Evolutionary conservation across 2,329 filamentous ascomycete genomes (phyloP), one percentile per base, ranked within the genome.

Genomic region (Trichoderma sp.): DNA sequence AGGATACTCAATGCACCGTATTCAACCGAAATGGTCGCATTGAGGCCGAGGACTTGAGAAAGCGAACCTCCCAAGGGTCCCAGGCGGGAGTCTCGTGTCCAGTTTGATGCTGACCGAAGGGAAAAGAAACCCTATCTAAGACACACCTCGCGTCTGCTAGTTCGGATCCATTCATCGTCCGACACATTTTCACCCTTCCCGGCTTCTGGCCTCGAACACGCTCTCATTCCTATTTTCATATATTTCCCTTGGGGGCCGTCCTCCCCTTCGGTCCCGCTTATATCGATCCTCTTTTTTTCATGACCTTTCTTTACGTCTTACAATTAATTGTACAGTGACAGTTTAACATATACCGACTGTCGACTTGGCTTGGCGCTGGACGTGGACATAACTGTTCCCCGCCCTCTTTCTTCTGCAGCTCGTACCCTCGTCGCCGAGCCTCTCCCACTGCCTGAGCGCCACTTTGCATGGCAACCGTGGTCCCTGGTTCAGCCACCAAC

Each of bases 51-150:
- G 17, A 61, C 50, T 68, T 53, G 57, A 26, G 39, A 62, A 36
- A n/a, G 47, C 67, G 57, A 53, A 26, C 39, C 20, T 69, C 43
- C 55, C 67, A 39, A 53, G 28, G 50, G 39, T 39, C 39, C 39
- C 20, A 43, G 57, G 67, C 17, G 15, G 9, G n/a, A 53, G 57
- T 36, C 57, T 69, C 64, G 57, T 69, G 67, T 50, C 39, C 6
- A 36, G 36, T 34, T 62, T 69, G 15, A 53, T 23, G 39, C 57
- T 69, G 67, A 43, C 67, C 30, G 30, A 62, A 62, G 39, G 57
- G 43, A 47, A 53, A 30, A 39, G 67, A 62, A 62, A 62, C 39
- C 57, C 67, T 61, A 69, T 62, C 57, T 34, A 62, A 69, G 67
- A 69, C 67, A 69, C 47, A 36, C 39, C 23, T 67, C 23, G 57